phyloP scores from a whole-genome alignment of 768 basidiomycete species.

The Psilocybe tampanensis region DNA sequence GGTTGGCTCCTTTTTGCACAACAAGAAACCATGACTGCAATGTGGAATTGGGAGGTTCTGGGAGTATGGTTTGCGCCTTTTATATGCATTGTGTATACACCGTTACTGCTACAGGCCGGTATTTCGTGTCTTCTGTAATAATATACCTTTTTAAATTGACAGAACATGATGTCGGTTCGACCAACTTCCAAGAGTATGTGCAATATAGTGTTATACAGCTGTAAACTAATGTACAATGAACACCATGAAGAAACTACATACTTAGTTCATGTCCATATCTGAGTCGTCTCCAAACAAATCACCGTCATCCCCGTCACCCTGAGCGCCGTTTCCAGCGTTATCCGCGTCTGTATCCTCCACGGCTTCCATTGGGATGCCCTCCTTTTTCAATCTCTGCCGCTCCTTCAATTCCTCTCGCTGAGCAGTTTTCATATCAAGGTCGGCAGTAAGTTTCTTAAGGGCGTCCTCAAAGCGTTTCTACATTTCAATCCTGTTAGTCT shows the following conservation, averaged over 20 bases:
- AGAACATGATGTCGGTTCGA: too few species aligned
- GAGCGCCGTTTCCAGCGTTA: slow-evolving; percentile 32
- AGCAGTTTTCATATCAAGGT: slow-evolving; percentile 81
- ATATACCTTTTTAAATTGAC: neutral
- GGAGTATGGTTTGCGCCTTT: slow-evolving; percentile 86
- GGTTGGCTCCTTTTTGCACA: slow-evolving; percentile 58
- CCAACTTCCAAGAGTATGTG: neutral
- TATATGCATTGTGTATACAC: slow-evolving; percentile 76
- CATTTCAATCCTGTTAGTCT: slow-evolving; percentile 3
- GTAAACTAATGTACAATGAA: neutral
- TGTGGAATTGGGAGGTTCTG: slow-evolving; percentile 81
- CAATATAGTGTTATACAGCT: neutral
- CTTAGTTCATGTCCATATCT: slow-evolving; percentile 37
- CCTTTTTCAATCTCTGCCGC: slow-evolving; percentile 69
- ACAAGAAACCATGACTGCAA: slow-evolving; percentile 47
- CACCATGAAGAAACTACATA: neutral
- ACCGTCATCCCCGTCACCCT: slow-evolving; percentile 34
- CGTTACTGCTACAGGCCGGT: slow-evolving; percentile 72
- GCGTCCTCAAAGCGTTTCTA: slow-evolving; percentile 95
- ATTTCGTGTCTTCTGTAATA: slow-evolving; percentile 50
- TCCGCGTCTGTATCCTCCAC: slow-evolving; percentile 40
- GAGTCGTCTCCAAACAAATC: slow-evolving; percentile 56
- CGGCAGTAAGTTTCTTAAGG: slow-evolving; percentile 82
- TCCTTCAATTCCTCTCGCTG: slow-evolving; percentile 84
- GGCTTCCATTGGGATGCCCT: slow-evolving; percentile 52